A percentile compares a stretch with the other conserved stretches of the same genome.
Evolutionary conservation across 2,329 filamentous ascomycete genomes (phyloP).

Genomic region (Emergomyces africanus): DNA sequence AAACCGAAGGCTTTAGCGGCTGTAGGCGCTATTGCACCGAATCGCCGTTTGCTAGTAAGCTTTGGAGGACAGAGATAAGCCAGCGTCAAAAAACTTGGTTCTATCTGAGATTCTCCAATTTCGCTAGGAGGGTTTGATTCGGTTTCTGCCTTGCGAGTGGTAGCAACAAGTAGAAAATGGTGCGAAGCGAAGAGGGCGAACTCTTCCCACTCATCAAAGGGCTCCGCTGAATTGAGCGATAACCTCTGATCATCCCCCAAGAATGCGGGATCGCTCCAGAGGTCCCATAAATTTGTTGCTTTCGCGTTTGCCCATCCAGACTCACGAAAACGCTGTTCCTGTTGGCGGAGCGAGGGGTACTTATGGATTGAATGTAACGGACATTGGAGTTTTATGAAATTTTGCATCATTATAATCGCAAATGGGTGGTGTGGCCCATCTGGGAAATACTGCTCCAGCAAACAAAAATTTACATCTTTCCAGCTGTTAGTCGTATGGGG

Average conservation of each 20-base stretch:
- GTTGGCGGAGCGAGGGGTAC: conserved; percentile 55
- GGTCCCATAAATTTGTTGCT: conserved; percentile 63
- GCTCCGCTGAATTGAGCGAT: conserved; percentile 57
- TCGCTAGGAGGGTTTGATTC: conserved; percentile 6
- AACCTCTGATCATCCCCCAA: conserved; percentile 47
- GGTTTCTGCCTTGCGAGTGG: conserved; percentile 17
- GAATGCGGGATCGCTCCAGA: conserved; percentile 62
- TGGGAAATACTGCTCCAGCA: conserved; percentile 77
- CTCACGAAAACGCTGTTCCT: conserved; percentile 52
- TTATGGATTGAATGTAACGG: conserved; percentile 60
- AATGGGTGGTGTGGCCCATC: conserved; percentile 70
- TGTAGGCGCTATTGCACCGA: conserved; percentile 43
- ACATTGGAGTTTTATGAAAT: conserved; percentile 70
- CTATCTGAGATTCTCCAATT: not conserved
- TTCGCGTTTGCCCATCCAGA: conserved; percentile 55
- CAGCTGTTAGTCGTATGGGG: conserved; percentile 1
- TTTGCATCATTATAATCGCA: conserved; percentile 69
- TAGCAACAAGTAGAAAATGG: conserved; percentile 66
- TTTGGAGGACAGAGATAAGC: conserved; percentile 19
- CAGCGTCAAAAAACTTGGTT: conserved; percentile 8
- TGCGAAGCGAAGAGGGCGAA: conserved; percentile 74
- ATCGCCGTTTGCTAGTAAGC: conserved; percentile 42
- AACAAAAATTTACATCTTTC: conserved; percentile 58
- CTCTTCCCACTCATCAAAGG: conserved; percentile 95
- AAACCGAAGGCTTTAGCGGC: conserved; percentile 21